Base-by-base conservation (phyloP, 441 rosid genomes). In the Francoa sonchifolia region DNA sequence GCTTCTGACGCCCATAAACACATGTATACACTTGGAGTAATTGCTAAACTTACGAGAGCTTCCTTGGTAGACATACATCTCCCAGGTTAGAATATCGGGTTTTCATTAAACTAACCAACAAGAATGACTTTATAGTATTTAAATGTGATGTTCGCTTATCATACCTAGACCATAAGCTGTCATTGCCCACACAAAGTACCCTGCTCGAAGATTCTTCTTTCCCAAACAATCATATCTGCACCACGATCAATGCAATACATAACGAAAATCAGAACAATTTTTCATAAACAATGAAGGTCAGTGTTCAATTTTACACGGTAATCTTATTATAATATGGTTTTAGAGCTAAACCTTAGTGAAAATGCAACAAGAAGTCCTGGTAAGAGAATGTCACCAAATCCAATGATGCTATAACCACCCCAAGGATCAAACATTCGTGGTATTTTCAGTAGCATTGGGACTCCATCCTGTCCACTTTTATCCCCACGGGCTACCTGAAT, bases 361-460 rank as follows among this genome's bases (percentile, higher is more conserved):
- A 79, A 79, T 23, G 82, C 69, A 17, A 76, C 77, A 33, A 79
- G 58, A 39, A 79, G 58, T 48, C 89, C 89, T 0, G 84, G 89
- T 54, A 79, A 58, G 51, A 79, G 72, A 48, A 79, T 79, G 46
- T 79, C 89, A 19, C 89, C 89, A 50, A 79, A 79, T 38, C 89
- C 89, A 43, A 79, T 79, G 53, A 79, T 69, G 50, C 89, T 79
- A 50, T 71, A 79, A 38, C 89, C 89, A 43, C 89, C 84, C 89
- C 89, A 79, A 19, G 89, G 84, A 57, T 79, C 89, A 69, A 73
- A 79, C 72, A 79, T 67, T 15, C 84, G 73, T 20, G 89, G 89
- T 44, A 79, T 79, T 61, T 79, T 79, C 51, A 79, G 49, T 41
- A 79, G 70, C 89, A 79, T 73, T 8, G 89, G 89, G 43, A 79